phyloP scores from a whole-genome alignment of 164 flowering plant species.

The Amborella trichopoda region DNA sequence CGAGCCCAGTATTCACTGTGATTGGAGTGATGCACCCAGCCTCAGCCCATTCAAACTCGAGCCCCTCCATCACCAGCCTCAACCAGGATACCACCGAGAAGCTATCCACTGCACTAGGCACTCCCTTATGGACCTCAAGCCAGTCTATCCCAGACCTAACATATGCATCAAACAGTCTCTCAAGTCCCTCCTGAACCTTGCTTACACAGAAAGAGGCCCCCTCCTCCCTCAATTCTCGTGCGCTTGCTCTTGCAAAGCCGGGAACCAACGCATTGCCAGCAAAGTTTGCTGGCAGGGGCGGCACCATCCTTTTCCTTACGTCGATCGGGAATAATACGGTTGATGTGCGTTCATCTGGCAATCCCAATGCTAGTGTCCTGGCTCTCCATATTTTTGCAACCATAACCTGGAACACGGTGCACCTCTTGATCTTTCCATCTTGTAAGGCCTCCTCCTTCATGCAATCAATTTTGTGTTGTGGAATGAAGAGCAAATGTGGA shows the following conservation, averaged over 20 bases:
- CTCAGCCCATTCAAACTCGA: slow-evolving; percentile 16
- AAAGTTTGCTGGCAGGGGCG: slow-evolving; percentile 13
- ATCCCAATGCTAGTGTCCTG: slow-evolving; percentile 2
- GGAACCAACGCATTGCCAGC: slow-evolving; percentile 21
- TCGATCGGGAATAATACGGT: slow-evolving; percentile 24
- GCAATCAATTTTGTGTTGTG: slow-evolving; percentile 9
- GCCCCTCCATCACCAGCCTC: slow-evolving; percentile 15
- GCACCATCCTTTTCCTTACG: slow-evolving; percentile 11
- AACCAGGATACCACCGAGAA: slow-evolving; percentile 26
- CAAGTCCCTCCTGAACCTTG: slow-evolving; percentile 19
- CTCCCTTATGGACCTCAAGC: slow-evolving; percentile 16
- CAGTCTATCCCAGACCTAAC: slow-evolving; percentile 20
- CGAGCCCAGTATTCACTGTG: slow-evolving; percentile 13
- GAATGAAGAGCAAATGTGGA: slow-evolving; percentile 7
- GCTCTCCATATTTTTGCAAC: slow-evolving; percentile 12
- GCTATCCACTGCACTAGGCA: slow-evolving; percentile 16
- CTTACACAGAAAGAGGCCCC: slow-evolving; percentile 4
- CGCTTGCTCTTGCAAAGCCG: slow-evolving; percentile 17
- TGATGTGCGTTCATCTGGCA: slow-evolving; percentile 8
- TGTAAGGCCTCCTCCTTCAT: slow-evolving; percentile 9
- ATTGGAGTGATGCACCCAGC: slow-evolving; percentile 8
- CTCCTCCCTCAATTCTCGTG: slow-evolving; percentile 10
- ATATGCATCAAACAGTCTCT: slow-evolving; percentile 20
- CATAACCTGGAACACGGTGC: slow-evolving; percentile 7
- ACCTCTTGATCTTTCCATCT: neutral